Percentiles rank a stretch among this genome's conserved stretches.
These are phyloP conservation scores for Neonectria coccinea DNA, from an alignment of 2,329 filamentous ascomycete species.

Conservation along the genomic window DNA sequence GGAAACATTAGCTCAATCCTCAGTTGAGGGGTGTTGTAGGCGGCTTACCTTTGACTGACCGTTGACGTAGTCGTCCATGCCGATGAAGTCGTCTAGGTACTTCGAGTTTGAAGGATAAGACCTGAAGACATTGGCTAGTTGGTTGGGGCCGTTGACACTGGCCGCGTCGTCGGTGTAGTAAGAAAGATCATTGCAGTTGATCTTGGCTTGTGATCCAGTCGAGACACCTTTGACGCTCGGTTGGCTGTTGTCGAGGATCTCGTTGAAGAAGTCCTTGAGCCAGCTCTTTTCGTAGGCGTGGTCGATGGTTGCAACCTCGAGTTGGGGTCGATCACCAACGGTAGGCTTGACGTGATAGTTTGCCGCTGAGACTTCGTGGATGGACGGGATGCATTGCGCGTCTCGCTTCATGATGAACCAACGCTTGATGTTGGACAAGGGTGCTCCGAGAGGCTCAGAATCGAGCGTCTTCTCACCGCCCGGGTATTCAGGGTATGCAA, in stretches of 20 bases:
- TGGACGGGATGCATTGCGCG: conserved; percentile 1
- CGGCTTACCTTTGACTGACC: conserved; percentile 19
- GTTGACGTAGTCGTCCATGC: conserved; percentile 26
- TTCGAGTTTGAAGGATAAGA: not conserved
- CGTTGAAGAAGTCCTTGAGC: conserved; percentile 16
- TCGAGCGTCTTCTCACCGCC: not conserved
- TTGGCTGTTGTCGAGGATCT: conserved; percentile 1
- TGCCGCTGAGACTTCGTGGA: not conserved
- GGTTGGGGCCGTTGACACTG: not conserved
- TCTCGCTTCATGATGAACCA: conserved; percentile 14
- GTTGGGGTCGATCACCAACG: no score
- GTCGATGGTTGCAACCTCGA: conserved; percentile 12
- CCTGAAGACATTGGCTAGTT: conserved; percentile 12
- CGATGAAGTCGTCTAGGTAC: conserved; percentile 25
- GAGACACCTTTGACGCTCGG: not conserved
- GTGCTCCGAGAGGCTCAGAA: not conserved
- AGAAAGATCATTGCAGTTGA: conserved; percentile 27
- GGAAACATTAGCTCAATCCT: not conserved
- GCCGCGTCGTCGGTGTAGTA: conserved; percentile 3
- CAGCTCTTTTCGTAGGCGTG: conserved; percentile 34
- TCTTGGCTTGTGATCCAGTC: not conserved
- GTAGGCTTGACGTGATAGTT: not conserved
- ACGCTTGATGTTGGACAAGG: conserved; percentile 6
- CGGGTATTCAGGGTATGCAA: not conserved
- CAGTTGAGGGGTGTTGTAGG: no score